phyloP scores from a whole-genome alignment of 495 filamentous ascomycete genomes.

The Parachaetomium inaequale region DNA sequence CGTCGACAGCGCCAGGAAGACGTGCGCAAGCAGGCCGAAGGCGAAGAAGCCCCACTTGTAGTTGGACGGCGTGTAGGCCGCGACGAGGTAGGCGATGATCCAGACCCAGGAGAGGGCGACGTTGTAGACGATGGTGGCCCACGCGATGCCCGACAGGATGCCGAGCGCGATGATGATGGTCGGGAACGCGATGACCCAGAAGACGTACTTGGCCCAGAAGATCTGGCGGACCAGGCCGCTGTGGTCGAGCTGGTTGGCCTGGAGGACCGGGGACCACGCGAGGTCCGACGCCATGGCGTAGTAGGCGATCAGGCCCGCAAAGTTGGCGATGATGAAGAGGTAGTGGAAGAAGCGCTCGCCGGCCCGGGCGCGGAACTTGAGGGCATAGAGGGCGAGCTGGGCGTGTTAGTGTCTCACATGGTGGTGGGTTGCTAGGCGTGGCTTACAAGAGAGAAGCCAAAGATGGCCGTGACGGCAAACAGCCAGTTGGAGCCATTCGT shows the following conservation, averaged over 20 bases:
- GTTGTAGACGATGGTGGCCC: constrained; percentile 47
- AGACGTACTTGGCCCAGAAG: constrained; percentile 51
- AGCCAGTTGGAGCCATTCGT: constrained; percentile 48
- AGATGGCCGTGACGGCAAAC: constrained; percentile 45
- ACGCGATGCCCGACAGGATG: constrained; percentile 42
- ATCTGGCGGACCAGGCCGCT: constrained; percentile 40
- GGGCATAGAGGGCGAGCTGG: constrained; percentile 35
- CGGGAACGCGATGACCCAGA: constrained; percentile 49
- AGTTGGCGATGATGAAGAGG: constrained; percentile 47
- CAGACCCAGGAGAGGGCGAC: constrained; percentile 45
- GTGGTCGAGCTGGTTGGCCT: constrained; percentile 32
- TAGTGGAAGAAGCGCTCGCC: constrained; percentile 55
- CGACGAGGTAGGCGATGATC: constrained; percentile 44
- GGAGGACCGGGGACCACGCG: constrained; percentile 32
- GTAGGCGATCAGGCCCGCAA: constrained; percentile 46
- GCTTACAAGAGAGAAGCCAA: constrained; percentile 36
- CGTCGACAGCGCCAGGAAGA: constrained; percentile 36
- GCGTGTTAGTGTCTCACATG: background rate
- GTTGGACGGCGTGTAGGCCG: constrained; percentile 42
- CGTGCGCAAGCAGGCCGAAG: constrained; percentile 39
- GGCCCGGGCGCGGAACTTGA: constrained; percentile 37
- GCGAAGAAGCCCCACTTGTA: constrained; percentile 54
- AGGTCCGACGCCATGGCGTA: constrained; percentile 46
- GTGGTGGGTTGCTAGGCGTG: constrained; percentile 1
- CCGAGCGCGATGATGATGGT: constrained; percentile 40